phyloP scores from a whole-genome alignment of 2,329 filamentous ascomycete genomes.

The Raffaelea arxii region DNA sequence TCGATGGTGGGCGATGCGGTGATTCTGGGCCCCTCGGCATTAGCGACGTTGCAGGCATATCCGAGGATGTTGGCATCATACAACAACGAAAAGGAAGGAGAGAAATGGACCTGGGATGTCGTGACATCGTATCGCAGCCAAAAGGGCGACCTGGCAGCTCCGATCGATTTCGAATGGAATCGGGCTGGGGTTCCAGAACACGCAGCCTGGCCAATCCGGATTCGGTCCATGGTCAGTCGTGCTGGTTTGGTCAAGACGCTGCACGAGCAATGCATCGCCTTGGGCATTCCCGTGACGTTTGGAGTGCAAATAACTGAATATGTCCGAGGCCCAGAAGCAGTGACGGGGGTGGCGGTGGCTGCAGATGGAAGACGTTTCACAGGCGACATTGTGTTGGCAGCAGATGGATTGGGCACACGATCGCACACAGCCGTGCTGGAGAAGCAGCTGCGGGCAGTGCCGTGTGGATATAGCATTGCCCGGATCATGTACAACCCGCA shows the following conservation, averaged over 20 bases:
- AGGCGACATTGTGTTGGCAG: background rate
- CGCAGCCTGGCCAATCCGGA: background rate
- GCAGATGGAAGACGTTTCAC: background rate
- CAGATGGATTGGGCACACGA: background rate
- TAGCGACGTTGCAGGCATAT: background rate
- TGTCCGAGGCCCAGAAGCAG: background rate
- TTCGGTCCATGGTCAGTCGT: background rate
- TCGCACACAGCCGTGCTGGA: background rate
- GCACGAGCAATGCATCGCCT: background rate
- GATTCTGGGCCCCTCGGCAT: too few relatives aligned
- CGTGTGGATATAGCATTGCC: too few relatives aligned
- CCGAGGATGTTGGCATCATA: background rate
- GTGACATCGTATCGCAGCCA: background rate
- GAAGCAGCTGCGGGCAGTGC: too few relatives aligned
- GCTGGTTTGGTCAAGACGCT: background rate
- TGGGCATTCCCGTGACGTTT: background rate
- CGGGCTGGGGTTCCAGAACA: background rate
- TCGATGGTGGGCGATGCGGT: background rate
- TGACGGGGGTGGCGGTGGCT: background rate
- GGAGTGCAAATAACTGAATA: background rate
- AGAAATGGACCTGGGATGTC: background rate
- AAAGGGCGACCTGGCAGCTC: background rate
- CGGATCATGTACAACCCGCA: too few relatives aligned
- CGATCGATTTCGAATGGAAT: too few relatives aligned
- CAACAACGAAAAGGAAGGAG: background rate